Base-by-base conservation (phyloP, 805 yeast genomes). In the Grigorovia humatica region DNA sequence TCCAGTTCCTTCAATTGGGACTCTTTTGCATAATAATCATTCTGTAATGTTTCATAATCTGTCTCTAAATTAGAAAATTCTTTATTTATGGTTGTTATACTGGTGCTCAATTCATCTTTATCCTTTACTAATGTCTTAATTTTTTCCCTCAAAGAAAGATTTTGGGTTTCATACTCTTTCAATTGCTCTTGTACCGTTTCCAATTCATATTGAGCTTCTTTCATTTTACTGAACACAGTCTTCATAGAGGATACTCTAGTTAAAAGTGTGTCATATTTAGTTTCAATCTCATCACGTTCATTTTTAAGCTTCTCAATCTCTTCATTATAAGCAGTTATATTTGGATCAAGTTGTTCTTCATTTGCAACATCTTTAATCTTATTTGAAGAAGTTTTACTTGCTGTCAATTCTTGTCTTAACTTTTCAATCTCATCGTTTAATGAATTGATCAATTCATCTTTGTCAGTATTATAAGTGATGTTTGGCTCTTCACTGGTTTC, bases 211-310 rank as follows among this genome's bases (percentile, higher is more conserved):
- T 85, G 83, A 0, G 88, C 71, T 52, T 79, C 83, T 61, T 85
- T 83, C 87, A 85, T 83, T 56, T 85, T 85, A 43, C 70, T 74
- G 65, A 85, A 85, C 1, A 85, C 76, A 0, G 82, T 70, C 57
- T 84, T 85, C 91, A 85, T 85, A 2, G 86, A 78, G 1, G 88
- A 78, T 17, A 86, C 64, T 62, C 83, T 75, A 55, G 78, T 79
- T 53, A 86, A 65, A 35, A 86, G 66, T 4, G 77, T 72, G 54
- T 83, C 83, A 60, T 85, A 83, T 55, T 81, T 80, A 1, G 74
- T 70, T 57, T 82, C 80, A 30, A 77, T 73, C 32, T 76, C 74
- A 48, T 77, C 83, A 51, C 83, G 74, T 59, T 83, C 88, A 40
- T 71, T 69, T 32, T 71, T 72, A 29, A 70, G 64, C 43, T 58